A percentile compares a stretch with the other conserved stretches of the same genome.
Evolutionary conservation across 176 grass and related monocot genomes (phyloP).

Genomic region (Aegilops speltoides): DNA sequence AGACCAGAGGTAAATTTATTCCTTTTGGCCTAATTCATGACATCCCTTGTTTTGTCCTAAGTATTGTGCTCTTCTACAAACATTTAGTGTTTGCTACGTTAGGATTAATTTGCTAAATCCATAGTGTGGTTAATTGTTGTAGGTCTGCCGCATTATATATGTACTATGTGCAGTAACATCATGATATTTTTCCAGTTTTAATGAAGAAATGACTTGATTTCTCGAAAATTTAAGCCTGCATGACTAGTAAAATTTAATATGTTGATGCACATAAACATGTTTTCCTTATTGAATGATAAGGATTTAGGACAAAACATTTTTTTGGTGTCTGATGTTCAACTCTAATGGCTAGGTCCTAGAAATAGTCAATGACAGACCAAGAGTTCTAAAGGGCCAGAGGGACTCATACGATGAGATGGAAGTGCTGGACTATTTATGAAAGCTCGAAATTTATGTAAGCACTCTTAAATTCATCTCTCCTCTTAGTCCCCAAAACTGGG

Average conservation of each 20-base stretch:
- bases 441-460: slow-evolving; percentile 31
- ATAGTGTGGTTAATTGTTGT: not conserved
- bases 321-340: slow-evolving; percentile 4
- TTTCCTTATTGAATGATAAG: not conserved
- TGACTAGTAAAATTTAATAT: not conserved
- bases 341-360: slow-evolving; percentile 75
- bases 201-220: not conserved
- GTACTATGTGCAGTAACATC: not conserved
- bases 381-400: slow-evolving; percentile 56
- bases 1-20: slow-evolving; percentile 75
- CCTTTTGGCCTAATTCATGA: not conserved
- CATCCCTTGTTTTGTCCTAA: not conserved
- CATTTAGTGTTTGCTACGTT: not conserved
- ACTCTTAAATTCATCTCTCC: not conserved
- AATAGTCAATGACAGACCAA: slow-evolving; percentile 78
- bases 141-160: not conserved
- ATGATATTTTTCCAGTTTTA: not conserved
- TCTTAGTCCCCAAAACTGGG: not conserved
- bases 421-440: slow-evolving; percentile 67
- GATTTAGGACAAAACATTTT: not conserved
- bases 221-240: not conserved
- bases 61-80: slow-evolving; percentile 1
- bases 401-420: slow-evolving; percentile 60
- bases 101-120: not conserved
- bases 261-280: not conserved